These are phyloP conservation scores for Sporothrix dimorphospora DNA, from an alignment of 2,329 filamentous ascomycete genomes.

Conservation along the genomic window DNA sequence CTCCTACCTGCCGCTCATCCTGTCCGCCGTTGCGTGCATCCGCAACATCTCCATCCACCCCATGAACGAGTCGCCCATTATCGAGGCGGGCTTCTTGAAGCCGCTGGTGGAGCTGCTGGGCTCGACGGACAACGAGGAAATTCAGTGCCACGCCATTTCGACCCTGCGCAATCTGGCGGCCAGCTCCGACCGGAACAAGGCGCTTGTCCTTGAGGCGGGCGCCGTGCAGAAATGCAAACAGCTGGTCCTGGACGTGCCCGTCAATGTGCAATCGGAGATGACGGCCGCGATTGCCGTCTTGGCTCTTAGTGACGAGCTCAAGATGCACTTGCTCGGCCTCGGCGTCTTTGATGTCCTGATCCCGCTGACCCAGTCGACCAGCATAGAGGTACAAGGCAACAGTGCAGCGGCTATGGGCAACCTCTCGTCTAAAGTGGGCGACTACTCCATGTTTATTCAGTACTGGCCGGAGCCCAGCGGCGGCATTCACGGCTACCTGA, in stretches of 20 bases:
- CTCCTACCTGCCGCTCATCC: constrained; percentile 91
- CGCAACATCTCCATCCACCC: constrained; percentile 99
- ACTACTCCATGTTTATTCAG: constrained; percentile 94
- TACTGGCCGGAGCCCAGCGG: constrained; percentile 92
- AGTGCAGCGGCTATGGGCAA: constrained; percentile 95
- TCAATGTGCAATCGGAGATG: constrained; percentile 98
- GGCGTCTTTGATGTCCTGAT: constrained; percentile 97
- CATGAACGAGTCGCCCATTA: constrained; percentile 96
- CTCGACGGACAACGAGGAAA: constrained; percentile 96
- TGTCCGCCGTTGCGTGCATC: constrained; percentile 96
- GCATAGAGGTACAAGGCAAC: constrained; percentile 97
- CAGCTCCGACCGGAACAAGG: constrained; percentile 96
- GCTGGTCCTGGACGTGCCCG: constrained; percentile 86
- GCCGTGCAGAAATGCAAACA: constrained; percentile 99
- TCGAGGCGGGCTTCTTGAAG: constrained; percentile 93
- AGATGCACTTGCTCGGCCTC: constrained; percentile 84
- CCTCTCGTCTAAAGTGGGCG: constrained; percentile 94
- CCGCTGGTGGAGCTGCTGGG: constrained; percentile 92
- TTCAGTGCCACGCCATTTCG: constrained; percentile 97
- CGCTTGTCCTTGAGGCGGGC: constrained; percentile 92
- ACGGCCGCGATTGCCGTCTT: constrained; percentile 98
- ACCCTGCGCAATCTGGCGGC: constrained; percentile 93
- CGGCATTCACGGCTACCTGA: constrained; percentile 93
- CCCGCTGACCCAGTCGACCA: constrained; percentile 89
- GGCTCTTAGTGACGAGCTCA: constrained; percentile 92